Percentiles rank a stretch among this genome's conserved stretches.
Conservation (phyloP, 208 protist genomes). For the Leishmania turanica region DNA sequence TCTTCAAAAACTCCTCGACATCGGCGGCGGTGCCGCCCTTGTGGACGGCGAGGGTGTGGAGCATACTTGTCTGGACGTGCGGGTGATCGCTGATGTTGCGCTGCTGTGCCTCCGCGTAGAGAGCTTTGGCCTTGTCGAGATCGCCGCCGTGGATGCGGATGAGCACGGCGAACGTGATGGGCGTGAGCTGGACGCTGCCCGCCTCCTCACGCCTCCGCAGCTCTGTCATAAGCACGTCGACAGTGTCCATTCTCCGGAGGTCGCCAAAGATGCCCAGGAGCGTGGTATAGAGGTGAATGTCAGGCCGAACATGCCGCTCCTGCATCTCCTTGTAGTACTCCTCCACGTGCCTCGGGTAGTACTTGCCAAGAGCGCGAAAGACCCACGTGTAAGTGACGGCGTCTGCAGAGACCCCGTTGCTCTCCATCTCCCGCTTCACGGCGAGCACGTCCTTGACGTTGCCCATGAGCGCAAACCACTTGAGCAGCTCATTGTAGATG, state of each 20-base stretch:
- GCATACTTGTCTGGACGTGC: slow-evolving; percentile 85
- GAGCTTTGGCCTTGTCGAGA: slow-evolving; percentile 39
- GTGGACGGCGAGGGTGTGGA: slow-evolving; percentile 57
- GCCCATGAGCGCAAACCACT: slow-evolving; percentile 89
- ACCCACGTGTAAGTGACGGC: slow-evolving; percentile 83
- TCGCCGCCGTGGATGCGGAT: slow-evolving; percentile 70
- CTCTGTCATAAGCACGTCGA: slow-evolving; percentile 58
- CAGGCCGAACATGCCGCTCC: slow-evolving; percentile 55
- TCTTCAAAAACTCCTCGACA: slow-evolving; percentile 49
- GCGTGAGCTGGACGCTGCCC: slow-evolving; percentile 77
- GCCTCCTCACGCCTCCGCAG: slow-evolving; percentile 72
- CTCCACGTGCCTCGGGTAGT: slow-evolving; percentile 83
- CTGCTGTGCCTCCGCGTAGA: slow-evolving; percentile 71
- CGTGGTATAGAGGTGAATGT: slow-evolving; percentile 82
- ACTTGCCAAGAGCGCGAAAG: slow-evolving; percentile 78
- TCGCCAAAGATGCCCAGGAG: slow-evolving; percentile 86
- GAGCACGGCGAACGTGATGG: slow-evolving; percentile 77
- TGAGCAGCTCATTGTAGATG: slow-evolving; percentile 89
- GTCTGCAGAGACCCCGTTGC: slow-evolving; percentile 55
- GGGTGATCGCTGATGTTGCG: slow-evolving; percentile 71
- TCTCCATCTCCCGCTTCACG: slow-evolving; percentile 61
- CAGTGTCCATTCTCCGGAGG: slow-evolving; percentile 48
- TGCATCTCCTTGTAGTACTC: slow-evolving; percentile 71
- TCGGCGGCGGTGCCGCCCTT: slow-evolving; percentile 15
- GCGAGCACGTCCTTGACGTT: slow-evolving; percentile 87